phyloP scores from a whole-genome alignment of 2,329 filamentous ascomycete genomes.

The Albophoma yamanashiensis region DNA sequence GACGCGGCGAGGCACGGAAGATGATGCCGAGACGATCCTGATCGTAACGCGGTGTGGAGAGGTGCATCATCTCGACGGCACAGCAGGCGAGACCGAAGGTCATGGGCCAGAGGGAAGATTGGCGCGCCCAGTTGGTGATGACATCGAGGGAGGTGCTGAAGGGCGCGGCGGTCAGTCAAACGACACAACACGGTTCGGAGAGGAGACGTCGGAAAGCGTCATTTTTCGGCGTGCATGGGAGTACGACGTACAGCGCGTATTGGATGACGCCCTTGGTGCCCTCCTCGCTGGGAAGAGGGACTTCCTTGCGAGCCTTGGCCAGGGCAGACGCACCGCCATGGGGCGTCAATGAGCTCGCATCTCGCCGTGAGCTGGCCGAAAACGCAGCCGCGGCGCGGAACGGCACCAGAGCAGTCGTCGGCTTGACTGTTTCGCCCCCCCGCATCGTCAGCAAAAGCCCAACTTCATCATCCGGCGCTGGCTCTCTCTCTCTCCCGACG shows the following conservation, averaged over 20 bases:
- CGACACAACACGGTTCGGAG: neutral
- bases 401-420: slow-evolving; percentile 50
- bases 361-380: slow-evolving; percentile 55
- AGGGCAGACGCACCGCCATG: slow-evolving; percentile 42
- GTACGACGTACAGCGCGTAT: slow-evolving; percentile 66
- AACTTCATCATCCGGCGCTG: neutral
- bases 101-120: slow-evolving; percentile 80
- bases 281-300: slow-evolving; percentile 69
- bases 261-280: slow-evolving; percentile 70
- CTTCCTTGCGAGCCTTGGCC: slow-evolving; percentile 53
- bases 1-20: slow-evolving; percentile 77
- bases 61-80: slow-evolving; percentile 87
- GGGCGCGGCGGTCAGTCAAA: slow-evolving; percentile 1
- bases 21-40: slow-evolving; percentile 84
- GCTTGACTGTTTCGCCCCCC: slow-evolving; percentile 46
- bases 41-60: slow-evolving; percentile 80
- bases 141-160: slow-evolving; percentile 65
- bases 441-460: neutral
- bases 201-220: neutral
- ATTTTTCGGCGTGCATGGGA: neutral
- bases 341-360: slow-evolving; percentile 46
- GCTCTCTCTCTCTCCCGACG: neutral
- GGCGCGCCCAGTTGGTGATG: slow-evolving; percentile 74
- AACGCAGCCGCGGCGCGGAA: slow-evolving; percentile 53
- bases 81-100: slow-evolving; percentile 85